Evolutionary conservation across 2,329 filamentous ascomycete genomes (phyloP).

Genomic region (Penicillium sp.): DNA sequence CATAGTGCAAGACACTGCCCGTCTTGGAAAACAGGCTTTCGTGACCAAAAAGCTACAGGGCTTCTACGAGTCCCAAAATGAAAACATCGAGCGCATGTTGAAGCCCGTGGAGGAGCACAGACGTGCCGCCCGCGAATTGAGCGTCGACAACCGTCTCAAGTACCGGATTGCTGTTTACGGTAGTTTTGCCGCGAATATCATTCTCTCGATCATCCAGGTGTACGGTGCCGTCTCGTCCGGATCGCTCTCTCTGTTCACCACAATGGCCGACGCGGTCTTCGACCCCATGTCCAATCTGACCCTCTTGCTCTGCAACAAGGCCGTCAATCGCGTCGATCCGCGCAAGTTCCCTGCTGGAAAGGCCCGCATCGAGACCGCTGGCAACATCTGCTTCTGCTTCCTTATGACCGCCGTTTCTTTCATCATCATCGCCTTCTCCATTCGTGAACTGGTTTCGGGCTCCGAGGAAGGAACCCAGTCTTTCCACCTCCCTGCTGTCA

Average conservation of each 20-base stretch:
- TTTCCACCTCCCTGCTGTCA: slow-evolving; percentile 79
- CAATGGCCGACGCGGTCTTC: slow-evolving; percentile 93
- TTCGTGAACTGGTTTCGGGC: slow-evolving; percentile 61
- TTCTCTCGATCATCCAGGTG: slow-evolving; percentile 76
- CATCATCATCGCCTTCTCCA: slow-evolving; percentile 86
- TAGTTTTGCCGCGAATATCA: slow-evolving; percentile 73
- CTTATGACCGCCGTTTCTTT: slow-evolving; percentile 91
- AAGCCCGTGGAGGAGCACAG: slow-evolving; percentile 92
- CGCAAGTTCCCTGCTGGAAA: slow-evolving; percentile 88
- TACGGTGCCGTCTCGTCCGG: slow-evolving; percentile 84
- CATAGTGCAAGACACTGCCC: slow-evolving; percentile 10
- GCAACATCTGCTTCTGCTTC: slow-evolving; percentile 95
- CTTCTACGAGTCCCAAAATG: slow-evolving; percentile 90
- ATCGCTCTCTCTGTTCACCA: slow-evolving; percentile 95
- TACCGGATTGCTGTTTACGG: slow-evolving; percentile 61
- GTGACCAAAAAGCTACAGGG: slow-evolving; percentile 55
- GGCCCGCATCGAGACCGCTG: slow-evolving; percentile 88
- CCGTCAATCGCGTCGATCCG: slow-evolving; percentile 81
- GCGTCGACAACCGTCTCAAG: slow-evolving; percentile 72
- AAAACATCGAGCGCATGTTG: slow-evolving; percentile 85
- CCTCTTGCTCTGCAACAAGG: slow-evolving; percentile 80
- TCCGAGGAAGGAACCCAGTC: slow-evolving; percentile 52
- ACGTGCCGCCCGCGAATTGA: slow-evolving; percentile 74
- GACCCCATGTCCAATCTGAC: slow-evolving; percentile 88
- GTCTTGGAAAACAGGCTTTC: slow-evolving; percentile 42